A percentile compares a stretch with the other conserved stretches of the same genome.
Evolutionary conservation across 805 yeast species (phyloP).

Genomic region (Myxozyma neotropica): DNA sequence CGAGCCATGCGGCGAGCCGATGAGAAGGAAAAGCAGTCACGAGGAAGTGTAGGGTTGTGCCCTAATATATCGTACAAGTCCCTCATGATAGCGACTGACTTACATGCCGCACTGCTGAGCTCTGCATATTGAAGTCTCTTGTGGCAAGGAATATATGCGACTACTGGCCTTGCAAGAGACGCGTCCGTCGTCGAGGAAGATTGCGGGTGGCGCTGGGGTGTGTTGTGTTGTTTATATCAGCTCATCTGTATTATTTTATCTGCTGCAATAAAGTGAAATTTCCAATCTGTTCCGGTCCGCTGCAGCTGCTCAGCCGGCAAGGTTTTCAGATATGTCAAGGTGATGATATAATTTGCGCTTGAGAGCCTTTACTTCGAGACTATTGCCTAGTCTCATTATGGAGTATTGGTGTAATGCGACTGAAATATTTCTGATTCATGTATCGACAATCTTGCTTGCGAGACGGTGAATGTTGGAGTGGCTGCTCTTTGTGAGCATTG

Average conservation of each 20-base stretch:
- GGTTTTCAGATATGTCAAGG: conserved; percentile 17
- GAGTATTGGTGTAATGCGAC: conserved; percentile 47
- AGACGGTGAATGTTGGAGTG: background rate
- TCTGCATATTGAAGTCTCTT: too few species aligned
- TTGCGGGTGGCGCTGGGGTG: too few species aligned
- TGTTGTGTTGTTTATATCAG: too few species aligned
- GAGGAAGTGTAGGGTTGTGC: conserved; percentile 10
- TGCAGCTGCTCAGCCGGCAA: too few species aligned
- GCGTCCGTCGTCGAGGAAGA: too few species aligned
- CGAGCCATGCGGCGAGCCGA: conserved; percentile 30
- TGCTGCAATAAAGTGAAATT: too few species aligned
- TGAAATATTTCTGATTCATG: conserved; percentile 30
- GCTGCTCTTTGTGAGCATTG: too few species aligned
- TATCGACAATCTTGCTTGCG: background rate
- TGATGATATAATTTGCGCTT: conserved; percentile 64
- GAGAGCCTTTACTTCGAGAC: conserved; percentile 47
- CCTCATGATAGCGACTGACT: background rate
- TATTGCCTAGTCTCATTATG: conserved; percentile 53
- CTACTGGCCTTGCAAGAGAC: too few species aligned
- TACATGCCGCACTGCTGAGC: background rate
- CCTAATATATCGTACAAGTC: background rate
- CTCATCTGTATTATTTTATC: too few species aligned
- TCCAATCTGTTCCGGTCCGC: too few species aligned
- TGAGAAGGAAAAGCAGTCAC: conserved; percentile 14
- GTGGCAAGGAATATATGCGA: too few species aligned